Base-by-base conservation (phyloP, 1,139 yeast genomes). In the Geotrichum bryndzae region DNA sequence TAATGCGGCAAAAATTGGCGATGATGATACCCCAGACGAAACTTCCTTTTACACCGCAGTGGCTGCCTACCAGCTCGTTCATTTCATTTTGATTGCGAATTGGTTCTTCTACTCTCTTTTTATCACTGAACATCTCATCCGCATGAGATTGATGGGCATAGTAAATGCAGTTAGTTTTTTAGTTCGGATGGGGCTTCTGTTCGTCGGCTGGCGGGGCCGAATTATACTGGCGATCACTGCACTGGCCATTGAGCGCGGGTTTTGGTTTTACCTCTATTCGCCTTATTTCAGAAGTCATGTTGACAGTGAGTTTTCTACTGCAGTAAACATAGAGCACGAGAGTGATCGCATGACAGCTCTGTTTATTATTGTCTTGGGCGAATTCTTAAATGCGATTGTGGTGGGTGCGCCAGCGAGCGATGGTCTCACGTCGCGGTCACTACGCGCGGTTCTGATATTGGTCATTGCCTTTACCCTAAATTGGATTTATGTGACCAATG, bases 321-420 rank as follows among this genome's bases (percentile, higher is more conserved):
- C 89, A 0, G 72, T 84, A 63, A 85, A 84, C 68, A 82, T 86
- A 63, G 88, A 85, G 68, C 89, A 85, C 68, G 88, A 84, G 68
- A 87, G 83, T 25, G 90, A 85, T 69, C 73, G 90, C 62, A 80
- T 79, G 68, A 78, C 80, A 1, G 82, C 84, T 0, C 85, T 85
- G 69, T 85, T 79, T 60, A 82, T 85, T 65, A 84, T 85, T 73
- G 88, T 88, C 7, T 77, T 85, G 67, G 90, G 90, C 33, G 89
- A 85, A 66, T 85, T 83, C 66, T 73, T 85, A 33, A 84, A 81
- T 67, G 82, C 81, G 61, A 76, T 83, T n/a, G 86, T 84, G n/a
- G 81, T 85, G 1, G 72, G 72, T 0, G 76, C 79, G 15, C 81
- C 84, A 0, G 75, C 83, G 56, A 83, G 82, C 0, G 67, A 72